These are phyloP conservation scores for Termitomyces sp. DNA, from an alignment of 768 basidiomycete genomes.

Conservation along the genomic window DNA sequence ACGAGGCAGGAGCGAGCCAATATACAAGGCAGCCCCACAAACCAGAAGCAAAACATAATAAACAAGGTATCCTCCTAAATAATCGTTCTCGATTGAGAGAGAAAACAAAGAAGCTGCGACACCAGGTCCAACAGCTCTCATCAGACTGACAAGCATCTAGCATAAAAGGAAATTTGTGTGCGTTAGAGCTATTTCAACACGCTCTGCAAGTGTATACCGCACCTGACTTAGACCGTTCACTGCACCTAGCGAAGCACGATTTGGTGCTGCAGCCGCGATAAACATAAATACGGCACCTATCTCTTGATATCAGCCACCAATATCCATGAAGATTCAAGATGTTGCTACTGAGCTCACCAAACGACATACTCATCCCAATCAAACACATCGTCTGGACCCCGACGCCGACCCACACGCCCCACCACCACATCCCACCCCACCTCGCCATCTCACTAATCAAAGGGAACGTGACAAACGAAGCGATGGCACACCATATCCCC, in stretches of 20 bases:
- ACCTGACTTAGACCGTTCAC: slow-evolving; percentile 49
- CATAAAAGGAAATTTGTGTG: not conserved
- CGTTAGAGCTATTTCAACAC: too few relatives aligned
- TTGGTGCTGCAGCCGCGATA: slow-evolving; percentile 62
- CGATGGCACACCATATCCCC: not conserved
- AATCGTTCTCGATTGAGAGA: slow-evolving; percentile 49
- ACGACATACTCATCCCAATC: not conserved
- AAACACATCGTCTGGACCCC: slow-evolving; percentile 23
- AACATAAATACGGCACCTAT: slow-evolving; percentile 71
- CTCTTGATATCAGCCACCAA: too few relatives aligned
- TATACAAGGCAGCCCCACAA: slow-evolving; percentile 19
- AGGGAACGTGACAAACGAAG: not conserved
- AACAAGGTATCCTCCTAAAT: slow-evolving; percentile 54
- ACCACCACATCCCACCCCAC: too few relatives aligned
- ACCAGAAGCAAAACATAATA: slow-evolving; percentile 37
- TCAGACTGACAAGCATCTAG: slow-evolving; percentile 33
- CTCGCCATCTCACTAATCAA: too few relatives aligned
- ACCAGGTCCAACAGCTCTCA: slow-evolving; percentile 54
- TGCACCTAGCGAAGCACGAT: slow-evolving; percentile 60
- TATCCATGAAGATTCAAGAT: too few relatives aligned
- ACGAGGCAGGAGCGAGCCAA: slow-evolving; percentile 28
- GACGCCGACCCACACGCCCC: not conserved
- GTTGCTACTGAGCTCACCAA: not conserved
- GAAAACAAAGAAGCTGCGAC: slow-evolving; percentile 63
- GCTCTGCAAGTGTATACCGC: too few relatives aligned